Percentiles rank a stretch among this genome's conserved stretches.
Conservation (phyloP, 2,329 filamentous ascomycete genomes). For the Aspergillus sp. region DNA sequence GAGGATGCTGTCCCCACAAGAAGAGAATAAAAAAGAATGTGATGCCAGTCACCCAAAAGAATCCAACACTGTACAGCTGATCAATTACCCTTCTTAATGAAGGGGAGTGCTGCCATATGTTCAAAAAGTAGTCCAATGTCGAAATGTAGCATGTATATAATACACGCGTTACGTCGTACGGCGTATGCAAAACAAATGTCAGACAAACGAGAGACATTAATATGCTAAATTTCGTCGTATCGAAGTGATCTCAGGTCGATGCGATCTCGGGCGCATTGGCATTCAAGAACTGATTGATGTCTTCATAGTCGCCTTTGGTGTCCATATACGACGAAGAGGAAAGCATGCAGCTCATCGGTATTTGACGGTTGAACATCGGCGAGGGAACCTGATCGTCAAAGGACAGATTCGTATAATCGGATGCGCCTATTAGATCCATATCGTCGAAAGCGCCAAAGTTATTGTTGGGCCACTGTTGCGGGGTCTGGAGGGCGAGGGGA, state of each 20-base stretch:
- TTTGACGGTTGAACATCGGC: conserved; percentile 39
- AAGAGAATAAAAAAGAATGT: neutral
- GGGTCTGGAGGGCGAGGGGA: conserved; percentile 37
- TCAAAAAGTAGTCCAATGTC: conserved; percentile 1
- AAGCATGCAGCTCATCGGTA: conserved; percentile 38
- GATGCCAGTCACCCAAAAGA: conserved; percentile 7
- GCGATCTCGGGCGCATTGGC: conserved; percentile 42
- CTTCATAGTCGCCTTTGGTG: conserved; percentile 39
- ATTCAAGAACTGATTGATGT: conserved; percentile 45
- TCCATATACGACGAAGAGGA: conserved; percentile 32
- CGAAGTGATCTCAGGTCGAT: conserved; percentile 29
- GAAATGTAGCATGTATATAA: conserved; percentile 30
- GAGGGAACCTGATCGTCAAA: conserved; percentile 38
- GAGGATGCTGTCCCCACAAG: neutral
- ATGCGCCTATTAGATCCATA: conserved; percentile 34
- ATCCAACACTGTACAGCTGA: conserved; percentile 13
- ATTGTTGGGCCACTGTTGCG: conserved; percentile 30
- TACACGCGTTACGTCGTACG: conserved; percentile 39
- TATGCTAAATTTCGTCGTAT: neutral
- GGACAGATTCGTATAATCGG: conserved; percentile 33
- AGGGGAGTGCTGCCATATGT: neutral
- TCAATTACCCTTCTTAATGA: neutral
- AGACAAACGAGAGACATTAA: conserved; percentile 10
- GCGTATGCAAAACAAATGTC: conserved; percentile 22
- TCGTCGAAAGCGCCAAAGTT: conserved; percentile 35